Evolutionary conservation across 352 stramenopile species (phyloP).

Genomic region (Globisporangium nagaii): DNA sequence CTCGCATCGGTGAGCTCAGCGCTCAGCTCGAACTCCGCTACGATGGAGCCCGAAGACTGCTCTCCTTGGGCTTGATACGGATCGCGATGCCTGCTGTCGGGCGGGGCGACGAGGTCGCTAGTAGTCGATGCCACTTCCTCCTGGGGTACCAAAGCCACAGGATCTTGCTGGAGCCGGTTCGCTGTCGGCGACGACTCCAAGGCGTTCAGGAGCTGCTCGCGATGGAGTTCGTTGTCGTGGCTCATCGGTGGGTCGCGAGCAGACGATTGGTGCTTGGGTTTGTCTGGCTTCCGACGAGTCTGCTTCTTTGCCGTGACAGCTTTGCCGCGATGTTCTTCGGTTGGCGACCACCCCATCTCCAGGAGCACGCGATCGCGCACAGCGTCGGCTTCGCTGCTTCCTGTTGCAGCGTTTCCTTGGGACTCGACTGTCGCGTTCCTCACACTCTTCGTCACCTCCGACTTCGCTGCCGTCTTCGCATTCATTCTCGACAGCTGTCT

Average conservation of each 20-base stretch:
- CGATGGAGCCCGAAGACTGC: too few relatives aligned
- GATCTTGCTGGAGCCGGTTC: not conserved
- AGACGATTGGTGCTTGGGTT: too few relatives aligned
- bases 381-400: not conserved
- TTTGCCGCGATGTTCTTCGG: not conserved
- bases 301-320: not conserved
- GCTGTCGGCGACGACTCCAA: not conserved
- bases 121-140: too few relatives aligned
- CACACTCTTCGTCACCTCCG: not conserved
- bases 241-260: not conserved
- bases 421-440: not conserved
- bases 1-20: too few relatives aligned
- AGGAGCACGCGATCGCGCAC: conserved; percentile 2
- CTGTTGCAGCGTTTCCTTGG: not conserved
- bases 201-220: not conserved
- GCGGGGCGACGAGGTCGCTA: too few relatives aligned
- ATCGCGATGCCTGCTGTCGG: too few relatives aligned
- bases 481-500: not conserved
- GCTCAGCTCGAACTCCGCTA: too few relatives aligned
- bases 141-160: too few relatives aligned
- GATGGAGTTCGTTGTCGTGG: not conserved
- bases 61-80: too few relatives aligned
- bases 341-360: conserved; percentile 9
- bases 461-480: not conserved
- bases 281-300: too few relatives aligned